phyloP scores from a whole-genome alignment of 176 grass and related monocot genomes.

The Zea mays region DNA sequence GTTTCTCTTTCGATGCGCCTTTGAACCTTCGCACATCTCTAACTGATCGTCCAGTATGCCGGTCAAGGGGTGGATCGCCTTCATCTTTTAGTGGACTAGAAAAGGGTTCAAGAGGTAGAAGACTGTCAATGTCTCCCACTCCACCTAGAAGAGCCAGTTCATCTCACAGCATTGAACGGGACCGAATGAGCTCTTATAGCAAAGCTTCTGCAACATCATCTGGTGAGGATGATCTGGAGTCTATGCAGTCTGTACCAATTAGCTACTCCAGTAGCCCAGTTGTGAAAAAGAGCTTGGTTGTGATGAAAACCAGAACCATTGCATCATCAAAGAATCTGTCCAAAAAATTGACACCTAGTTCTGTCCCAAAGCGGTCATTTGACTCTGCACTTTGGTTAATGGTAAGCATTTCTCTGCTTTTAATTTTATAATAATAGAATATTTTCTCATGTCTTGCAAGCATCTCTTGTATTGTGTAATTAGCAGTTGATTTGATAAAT shows the following conservation, averaged over 20 bases:
- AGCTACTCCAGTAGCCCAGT: conserved; percentile 51
- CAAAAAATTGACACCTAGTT: conserved; percentile 60
- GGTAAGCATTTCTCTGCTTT: conserved; percentile 52
- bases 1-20: conserved; percentile 70
- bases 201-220: conserved; percentile 70
- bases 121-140: conserved; percentile 84
- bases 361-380: conserved; percentile 76
- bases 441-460: conserved; percentile 15
- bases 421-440: conserved; percentile 27
- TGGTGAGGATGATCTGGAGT: conserved; percentile 86
- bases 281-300: conserved; percentile 57
- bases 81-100: conserved; percentile 55
- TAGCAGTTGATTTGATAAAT: conserved; percentile 1
- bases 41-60: conserved; percentile 59
- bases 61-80: conserved; percentile 69
- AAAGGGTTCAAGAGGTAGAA: conserved; percentile 61
- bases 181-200: conserved; percentile 63
- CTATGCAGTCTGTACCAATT: conserved; percentile 53
- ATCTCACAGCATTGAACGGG: conserved; percentile 66
- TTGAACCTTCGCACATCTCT: conserved; percentile 85
- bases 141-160: conserved; percentile 76
- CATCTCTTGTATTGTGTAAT: conserved; percentile 8
- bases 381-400: conserved; percentile 84
- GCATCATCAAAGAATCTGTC: conserved; percentile 72
- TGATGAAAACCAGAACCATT: conserved; percentile 67